These are phyloP conservation scores for Pseudoperonospora humuli DNA, from an alignment of 352 stramenopile species.

Conservation along the genomic window DNA sequence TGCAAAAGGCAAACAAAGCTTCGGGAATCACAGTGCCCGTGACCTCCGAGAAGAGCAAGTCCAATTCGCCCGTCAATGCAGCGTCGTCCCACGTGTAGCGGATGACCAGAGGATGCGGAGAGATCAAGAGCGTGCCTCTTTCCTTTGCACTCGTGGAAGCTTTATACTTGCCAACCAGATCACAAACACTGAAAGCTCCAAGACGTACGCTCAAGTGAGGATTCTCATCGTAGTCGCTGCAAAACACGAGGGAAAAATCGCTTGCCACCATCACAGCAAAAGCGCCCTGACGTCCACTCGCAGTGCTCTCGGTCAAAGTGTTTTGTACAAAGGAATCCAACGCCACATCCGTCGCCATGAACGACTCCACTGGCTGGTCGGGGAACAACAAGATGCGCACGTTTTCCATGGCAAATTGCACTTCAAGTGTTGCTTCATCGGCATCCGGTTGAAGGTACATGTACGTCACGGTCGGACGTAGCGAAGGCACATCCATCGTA, in stretches of 20 bases:
- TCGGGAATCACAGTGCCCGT: conserved; percentile 51
- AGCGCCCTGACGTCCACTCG: background rate
- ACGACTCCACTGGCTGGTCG: conserved; percentile 7
- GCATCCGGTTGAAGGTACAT: conserved; percentile 63
- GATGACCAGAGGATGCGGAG: conserved; percentile 32
- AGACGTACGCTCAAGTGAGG: conserved; percentile 37
- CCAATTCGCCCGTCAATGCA: conserved; percentile 32
- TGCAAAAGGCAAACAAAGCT: conserved; percentile 28
- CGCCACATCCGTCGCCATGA: background rate
- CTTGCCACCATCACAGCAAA: conserved; percentile 28
- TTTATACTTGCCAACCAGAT: conserved; percentile 28
- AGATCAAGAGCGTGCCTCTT: conserved; percentile 32
- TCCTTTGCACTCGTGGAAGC: background rate
- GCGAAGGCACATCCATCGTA: conserved; percentile 14
- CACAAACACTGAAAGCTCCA: conserved; percentile 28
- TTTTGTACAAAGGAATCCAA: conserved; percentile 8
- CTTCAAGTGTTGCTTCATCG: conserved; percentile 53
- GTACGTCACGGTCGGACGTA: conserved; percentile 62
- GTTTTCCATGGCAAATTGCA: conserved; percentile 53
- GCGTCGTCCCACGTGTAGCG: conserved; percentile 56
- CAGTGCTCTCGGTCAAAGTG: conserved; percentile 1
- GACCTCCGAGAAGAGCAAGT: conserved; percentile 41
- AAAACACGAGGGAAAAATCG: conserved; percentile 29
- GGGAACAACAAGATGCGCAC: conserved; percentile 41
- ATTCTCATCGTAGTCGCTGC: conserved; percentile 35